These are phyloP conservation scores for Magnolia officinalis DNA, from an alignment of 164 flowering plant species.

Conservation along the genomic window DNA sequence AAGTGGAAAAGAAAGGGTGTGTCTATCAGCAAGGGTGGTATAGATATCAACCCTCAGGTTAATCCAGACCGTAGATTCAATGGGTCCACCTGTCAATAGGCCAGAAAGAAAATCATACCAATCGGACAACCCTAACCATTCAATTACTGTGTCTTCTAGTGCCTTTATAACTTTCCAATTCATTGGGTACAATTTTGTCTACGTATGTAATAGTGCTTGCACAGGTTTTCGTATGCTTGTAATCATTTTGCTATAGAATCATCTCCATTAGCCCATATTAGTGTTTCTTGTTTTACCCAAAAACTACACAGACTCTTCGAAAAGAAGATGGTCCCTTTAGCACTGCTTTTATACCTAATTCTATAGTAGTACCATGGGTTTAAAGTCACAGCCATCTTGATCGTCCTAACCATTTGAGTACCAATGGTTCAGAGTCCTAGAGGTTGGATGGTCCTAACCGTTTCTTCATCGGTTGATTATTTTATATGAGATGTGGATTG, in stretches of 20 bases:
- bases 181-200: neutral
- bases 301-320: neutral
- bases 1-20: too few relatives aligned
- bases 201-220: neutral
- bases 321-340: neutral
- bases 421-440: too few relatives aligned
- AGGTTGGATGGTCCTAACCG: neutral
- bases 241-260: neutral
- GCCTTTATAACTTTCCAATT: neutral
- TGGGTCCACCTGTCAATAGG: too few relatives aligned
- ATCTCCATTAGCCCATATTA: neutral
- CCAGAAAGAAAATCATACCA: too few relatives aligned
- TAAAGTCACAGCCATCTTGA: too few relatives aligned
- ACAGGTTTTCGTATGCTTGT: neutral
- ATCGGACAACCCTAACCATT: neutral
- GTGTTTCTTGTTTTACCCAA: neutral
- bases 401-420: too few relatives aligned
- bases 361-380: neutral
- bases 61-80: too few relatives aligned
- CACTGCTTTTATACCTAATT: neutral
- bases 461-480: too few relatives aligned
- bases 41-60: too few relatives aligned
- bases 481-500: neutral
- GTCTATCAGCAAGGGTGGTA: too few relatives aligned
- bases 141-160: neutral